Evolutionary conservation across 805 yeast genomes (phyloP).

Genomic region (Wickerhamiella shivajii): DNA sequence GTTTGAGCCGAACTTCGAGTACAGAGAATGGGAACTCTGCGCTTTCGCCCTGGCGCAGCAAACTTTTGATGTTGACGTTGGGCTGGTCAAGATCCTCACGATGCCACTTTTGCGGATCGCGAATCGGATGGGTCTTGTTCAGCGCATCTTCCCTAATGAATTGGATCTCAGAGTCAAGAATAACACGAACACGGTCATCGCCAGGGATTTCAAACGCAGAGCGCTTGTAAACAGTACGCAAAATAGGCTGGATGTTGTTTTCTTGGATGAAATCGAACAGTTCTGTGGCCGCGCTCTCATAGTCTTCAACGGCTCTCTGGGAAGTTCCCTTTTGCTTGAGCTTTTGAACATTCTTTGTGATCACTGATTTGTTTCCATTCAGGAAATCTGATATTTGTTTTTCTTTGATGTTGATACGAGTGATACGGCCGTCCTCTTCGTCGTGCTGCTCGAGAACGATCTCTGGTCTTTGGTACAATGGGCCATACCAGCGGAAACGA

Average conservation of each 20-base stretch:
- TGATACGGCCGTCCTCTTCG: conserved; percentile 33
- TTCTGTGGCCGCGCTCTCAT: conserved; percentile 40
- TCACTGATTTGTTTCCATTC: conserved; percentile 32
- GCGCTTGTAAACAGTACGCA: conserved; percentile 76
- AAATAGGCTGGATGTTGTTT: conserved; percentile 62
- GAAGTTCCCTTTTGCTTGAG: conserved; percentile 48
- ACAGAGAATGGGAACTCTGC: conserved; percentile 61
- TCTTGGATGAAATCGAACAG: conserved; percentile 49
- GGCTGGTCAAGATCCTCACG: conserved; percentile 74
- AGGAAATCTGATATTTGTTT: conserved; percentile 68
- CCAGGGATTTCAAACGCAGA: conserved; percentile 98
- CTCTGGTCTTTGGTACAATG: conserved; percentile 57
- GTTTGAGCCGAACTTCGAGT: conserved; percentile 67
- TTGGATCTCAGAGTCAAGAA: conserved; percentile 75
- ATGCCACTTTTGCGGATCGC: conserved; percentile 86
- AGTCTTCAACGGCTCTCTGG: conserved; percentile 35
- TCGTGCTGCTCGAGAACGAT: conserved; percentile 64
- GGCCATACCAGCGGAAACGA: conserved; percentile 85
- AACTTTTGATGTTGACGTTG: conserved; percentile 49
- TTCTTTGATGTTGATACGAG: conserved; percentile 58
- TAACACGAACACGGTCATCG: conserved; percentile 80
- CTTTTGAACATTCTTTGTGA: conserved; percentile 42
- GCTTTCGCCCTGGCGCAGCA: conserved; percentile 75
- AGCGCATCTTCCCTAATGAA: conserved; percentile 86
- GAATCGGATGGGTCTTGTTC: conserved; percentile 70